These are phyloP conservation scores for Parietichytrium sp. DNA, from an alignment of 108 stramenopile species.

Conservation along the genomic window DNA sequence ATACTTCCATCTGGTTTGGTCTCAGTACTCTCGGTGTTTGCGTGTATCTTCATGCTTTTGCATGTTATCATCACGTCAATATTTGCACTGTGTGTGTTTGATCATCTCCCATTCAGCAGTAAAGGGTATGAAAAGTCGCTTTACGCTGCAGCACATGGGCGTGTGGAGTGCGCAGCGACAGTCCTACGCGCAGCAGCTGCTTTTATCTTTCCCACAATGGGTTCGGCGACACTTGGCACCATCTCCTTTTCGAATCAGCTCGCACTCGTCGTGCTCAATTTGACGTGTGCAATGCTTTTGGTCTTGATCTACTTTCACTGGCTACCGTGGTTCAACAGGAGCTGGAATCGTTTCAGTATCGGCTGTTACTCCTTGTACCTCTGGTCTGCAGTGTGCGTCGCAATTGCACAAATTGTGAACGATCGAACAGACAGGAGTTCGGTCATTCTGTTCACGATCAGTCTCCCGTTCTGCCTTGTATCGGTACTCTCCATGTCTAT, in stretches of 20 bases:
- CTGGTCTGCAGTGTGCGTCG: neutral
- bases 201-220: no score
- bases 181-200: neutral
- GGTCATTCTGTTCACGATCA: neutral
- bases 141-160: neutral
- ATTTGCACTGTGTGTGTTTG: neutral
- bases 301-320: neutral
- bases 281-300: neutral
- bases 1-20: no score
- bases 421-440: neutral
- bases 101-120: neutral
- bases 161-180: neutral
- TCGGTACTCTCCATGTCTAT: neutral
- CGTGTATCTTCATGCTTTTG: neutral
- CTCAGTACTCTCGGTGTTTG: neutral
- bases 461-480: neutral
- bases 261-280: neutral
- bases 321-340: slow-evolving; percentile 23
- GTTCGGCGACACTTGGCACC: neutral
- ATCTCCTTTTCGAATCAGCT: neutral
- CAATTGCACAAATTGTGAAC: neutral
- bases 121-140: slow-evolving; percentile 27
- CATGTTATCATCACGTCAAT: slow-evolving; percentile 3
- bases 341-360: neutral
- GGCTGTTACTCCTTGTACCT: neutral